Base-by-base conservation (phyloP, 768 basidiomycete genomes). In the Tylopilus cervinicoccineus region DNA sequence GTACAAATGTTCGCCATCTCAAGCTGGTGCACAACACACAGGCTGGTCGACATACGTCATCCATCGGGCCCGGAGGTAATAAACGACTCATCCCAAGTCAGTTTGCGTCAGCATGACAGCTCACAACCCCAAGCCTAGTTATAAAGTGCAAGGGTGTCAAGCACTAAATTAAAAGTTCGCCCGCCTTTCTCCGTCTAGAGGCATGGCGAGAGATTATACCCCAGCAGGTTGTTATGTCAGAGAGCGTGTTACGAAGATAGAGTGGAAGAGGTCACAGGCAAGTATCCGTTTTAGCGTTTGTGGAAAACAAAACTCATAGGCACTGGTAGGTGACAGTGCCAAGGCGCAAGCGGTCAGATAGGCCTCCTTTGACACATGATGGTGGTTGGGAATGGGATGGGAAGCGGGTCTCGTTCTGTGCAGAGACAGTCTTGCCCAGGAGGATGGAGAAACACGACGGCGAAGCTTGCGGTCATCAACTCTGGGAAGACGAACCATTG, bases 361-460 rank as follows among this genome's bases (percentile, higher is more conserved):
- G 45, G 32, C 61, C 55, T 13, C 17, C 39, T 2, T 47, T 61
- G 41, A 37, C 22, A 17, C 23, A 55, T 4, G 62, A 62, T 29
- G 34, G 38, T 13, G 58, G 53, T 27, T 62, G 61, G 58, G 55
- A 63, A 26, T 63, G 61, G 61, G 61, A 63, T 12, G 58, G 53
- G 37, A 42, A 29, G 11, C 53, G 27, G 22, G 10, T 63, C 37
- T 14, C 48, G 17, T 45, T 53, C 38, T 28, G 17, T 6, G 45
- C 45, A 19, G 37, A 34, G 9, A 20, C 16, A 8, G 6, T 23
- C 29, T 8, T 29, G 34, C n/a, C 33, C 0, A n/a, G n/a, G n/a
- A n/a, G n/a, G 36, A 52, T 4, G 24, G 51, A 45, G 16, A 54
- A 45, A 24, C 7, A 13, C 12, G 27, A 36, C 14, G 26, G 38